Conservation (phyloP, 495 filamentous ascomycete species). For the Hapsidospora chrysogenum region DNA sequence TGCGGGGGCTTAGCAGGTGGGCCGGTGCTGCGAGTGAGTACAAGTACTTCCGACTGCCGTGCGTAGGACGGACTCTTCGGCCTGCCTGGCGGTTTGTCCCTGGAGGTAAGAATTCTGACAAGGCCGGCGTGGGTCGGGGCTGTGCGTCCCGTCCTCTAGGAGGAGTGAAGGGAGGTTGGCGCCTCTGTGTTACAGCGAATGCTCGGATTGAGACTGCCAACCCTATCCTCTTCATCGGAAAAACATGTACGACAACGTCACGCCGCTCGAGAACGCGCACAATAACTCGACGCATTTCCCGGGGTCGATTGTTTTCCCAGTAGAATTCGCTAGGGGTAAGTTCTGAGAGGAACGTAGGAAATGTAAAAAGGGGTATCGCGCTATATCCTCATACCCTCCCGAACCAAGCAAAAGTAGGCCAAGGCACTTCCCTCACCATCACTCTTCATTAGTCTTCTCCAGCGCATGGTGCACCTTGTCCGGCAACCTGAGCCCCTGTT, state of each 20-base stretch:
- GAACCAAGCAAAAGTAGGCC: too few relatives aligned
- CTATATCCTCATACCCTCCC: too few relatives aligned
- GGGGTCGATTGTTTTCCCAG: not conserved
- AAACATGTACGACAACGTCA: not conserved
- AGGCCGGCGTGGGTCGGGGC: too few relatives aligned
- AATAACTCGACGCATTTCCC: not conserved
- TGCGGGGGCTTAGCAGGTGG: too few relatives aligned
- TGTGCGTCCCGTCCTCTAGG: too few relatives aligned
- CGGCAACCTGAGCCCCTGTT: conserved; percentile 23
- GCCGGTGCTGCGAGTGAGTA: too few relatives aligned
- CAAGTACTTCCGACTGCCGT: not conserved
- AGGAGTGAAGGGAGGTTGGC: too few relatives aligned
- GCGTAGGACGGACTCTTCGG: not conserved
- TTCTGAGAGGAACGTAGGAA: too few relatives aligned
- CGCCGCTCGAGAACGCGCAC: not conserved
- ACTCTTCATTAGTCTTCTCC: conserved; percentile 7
- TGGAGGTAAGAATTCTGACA: not conserved
- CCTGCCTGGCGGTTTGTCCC: not conserved
- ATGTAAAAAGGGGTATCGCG: too few relatives aligned
- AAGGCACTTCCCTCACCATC: too few relatives aligned
- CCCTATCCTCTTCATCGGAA: not conserved
- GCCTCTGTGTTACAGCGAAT: too few relatives aligned
- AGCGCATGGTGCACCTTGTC: conserved; percentile 15
- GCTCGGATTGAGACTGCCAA: not conserved
- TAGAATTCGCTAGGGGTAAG: not conserved